phyloP scores from a whole-genome alignment of 352 stramenopile genomes.

The Phytophthora tentaculata region DNA sequence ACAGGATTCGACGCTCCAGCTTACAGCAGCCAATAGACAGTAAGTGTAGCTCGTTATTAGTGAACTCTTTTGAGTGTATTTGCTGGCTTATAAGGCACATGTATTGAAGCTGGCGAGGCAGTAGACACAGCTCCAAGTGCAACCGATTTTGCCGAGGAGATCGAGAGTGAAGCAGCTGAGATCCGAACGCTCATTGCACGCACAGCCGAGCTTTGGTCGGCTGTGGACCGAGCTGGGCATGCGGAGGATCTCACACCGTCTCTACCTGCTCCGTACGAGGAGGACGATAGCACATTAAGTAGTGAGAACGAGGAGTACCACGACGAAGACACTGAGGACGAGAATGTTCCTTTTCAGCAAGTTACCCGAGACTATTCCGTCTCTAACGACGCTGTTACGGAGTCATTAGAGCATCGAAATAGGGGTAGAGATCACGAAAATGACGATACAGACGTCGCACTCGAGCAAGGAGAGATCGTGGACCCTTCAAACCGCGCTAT shows the following conservation, averaged over 20 bases:
- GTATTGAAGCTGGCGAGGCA: neutral
- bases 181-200: slow-evolving; percentile 43
- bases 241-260: slow-evolving; percentile 5
- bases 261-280: slow-evolving; percentile 17
- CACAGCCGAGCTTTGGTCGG: slow-evolving; percentile 42
- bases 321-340: slow-evolving; percentile 18
- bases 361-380: slow-evolving; percentile 15
- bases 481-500: slow-evolving; percentile 62
- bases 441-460: slow-evolving; percentile 13
- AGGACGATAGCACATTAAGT: slow-evolving; percentile 33
- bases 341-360: slow-evolving; percentile 16
- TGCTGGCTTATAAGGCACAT: neutral
- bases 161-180: slow-evolving; percentile 41
- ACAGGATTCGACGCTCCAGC: slow-evolving; percentile 19
- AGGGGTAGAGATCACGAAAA: slow-evolving; percentile 14
- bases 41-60: slow-evolving; percentile 21
- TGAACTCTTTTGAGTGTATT: slow-evolving; percentile 13
- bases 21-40: slow-evolving; percentile 25
- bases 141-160: slow-evolving; percentile 33
- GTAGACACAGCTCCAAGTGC: neutral
- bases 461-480: slow-evolving; percentile 37
- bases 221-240: slow-evolving; percentile 31
- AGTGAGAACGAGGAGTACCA: slow-evolving; percentile 30
- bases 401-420: slow-evolving; percentile 2
- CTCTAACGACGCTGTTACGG: slow-evolving; percentile 9